Evolutionary conservation across 177 flowering plant species (phyloP), one percentile per base, ranked within the genome.

Genomic region (Tripterygium wilfordii): DNA sequence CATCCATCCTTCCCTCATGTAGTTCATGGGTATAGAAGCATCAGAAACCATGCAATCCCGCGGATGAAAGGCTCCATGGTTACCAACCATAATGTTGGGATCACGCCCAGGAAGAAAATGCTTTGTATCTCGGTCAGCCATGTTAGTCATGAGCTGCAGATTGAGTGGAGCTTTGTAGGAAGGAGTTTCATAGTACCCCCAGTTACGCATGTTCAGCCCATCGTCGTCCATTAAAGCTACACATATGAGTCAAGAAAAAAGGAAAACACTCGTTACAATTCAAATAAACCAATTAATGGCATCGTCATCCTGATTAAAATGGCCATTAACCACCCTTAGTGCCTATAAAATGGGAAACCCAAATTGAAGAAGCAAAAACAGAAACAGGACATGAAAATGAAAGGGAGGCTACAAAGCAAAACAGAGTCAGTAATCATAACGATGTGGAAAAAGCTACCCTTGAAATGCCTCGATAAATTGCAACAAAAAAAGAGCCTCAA

Each of bases 121-220:
- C 39, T 81, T 83, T 0, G 68, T 70, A 39, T 83, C 88, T 5
- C 78, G 73, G 28, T 80, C 72, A 1, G 69, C 69, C 51, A 74
- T 62, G 42, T 50, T 49, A 0, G 91, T 50, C 87, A 82, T 77
- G 49, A 88, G 83, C 71, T 88, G 88, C 44, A 88, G 64, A 51
- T 73, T 74, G 10, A 82, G 77, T 45, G 68, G 69, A 28, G 76
- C 78, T 29, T 77, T 81, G 33, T 64, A 50, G 23, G 80, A n/a
- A n/a, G n/a, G 47, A 2, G 80, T 78, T 32, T 78, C 92, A 60
- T 80, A 82, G 48, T 76, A 82, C 15, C 76, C 87, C 96, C 96
- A 88, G 54, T 80, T 84, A 20, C 84, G 79, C 59, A 80, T 58
- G 54, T 74, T 76, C 66, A 82, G 65, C 31, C 75, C 83, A 51